Evolutionary conservation across 1,284 basidiomycete species (phyloP), one percentile per base, ranked within the genome.

Genomic region (Trametes pubescens): DNA sequence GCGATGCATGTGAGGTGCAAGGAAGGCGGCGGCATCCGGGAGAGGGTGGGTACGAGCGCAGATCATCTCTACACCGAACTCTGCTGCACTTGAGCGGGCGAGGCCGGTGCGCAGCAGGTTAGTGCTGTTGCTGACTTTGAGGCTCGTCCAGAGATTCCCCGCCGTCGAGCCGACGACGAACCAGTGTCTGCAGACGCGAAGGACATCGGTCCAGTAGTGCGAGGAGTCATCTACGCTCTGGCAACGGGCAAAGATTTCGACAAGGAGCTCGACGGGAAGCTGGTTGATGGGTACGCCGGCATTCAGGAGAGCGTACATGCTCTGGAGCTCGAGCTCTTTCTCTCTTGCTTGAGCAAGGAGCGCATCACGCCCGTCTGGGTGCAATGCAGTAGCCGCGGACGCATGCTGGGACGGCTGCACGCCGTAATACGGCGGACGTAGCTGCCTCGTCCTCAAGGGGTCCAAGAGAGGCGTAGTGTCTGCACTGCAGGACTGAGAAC

Each of bases 131-230:
- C 29, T 26, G 11, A 49, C 47, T 10, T 29, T 26, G 24, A 49
- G 47, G 14, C 16, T 32, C 47, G 13, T 49, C 56, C 56, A 56
- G 4, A 56, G 54, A 14, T 7, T 49, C 13, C 47, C 47, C 10
- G 57, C 49, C 7, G 47, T 21, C 7, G 22, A 43, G 22, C 37
- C 48, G 37, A 58, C 29, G 13, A 34, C n/a, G 22, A 26, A 38
- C 57, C 57, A 58, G 24, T 43, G 35, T 13, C 37, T 47, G 21
- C 57, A 58, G 22, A 58, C 57, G 11, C 47, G n/a, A 24, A 49
- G 47, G 13, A 32, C 7, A 26, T 49, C 6, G 24, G 29, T 4
- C 47, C 26, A 32, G 16, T 34, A 18, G 4, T n/a, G n/a, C 2
- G 7, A 1, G 14, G 22, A 2, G 5, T 10, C 40, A 16, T 43